Conservation (phyloP, 306 rosid genomes). For the Vigna unguiculata region DNA sequence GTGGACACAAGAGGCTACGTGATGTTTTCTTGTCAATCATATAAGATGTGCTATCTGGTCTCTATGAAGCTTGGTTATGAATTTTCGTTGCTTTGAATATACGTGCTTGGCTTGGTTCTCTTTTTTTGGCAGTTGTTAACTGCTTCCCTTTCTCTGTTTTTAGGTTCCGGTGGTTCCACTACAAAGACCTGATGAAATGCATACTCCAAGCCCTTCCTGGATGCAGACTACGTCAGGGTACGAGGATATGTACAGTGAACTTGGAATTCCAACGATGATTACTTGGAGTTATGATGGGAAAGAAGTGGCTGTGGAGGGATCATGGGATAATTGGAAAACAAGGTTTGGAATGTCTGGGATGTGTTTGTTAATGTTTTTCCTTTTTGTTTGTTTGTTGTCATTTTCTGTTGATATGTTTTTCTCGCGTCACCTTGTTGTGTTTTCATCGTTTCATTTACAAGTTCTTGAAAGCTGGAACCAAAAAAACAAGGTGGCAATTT, state of each 20-base stretch:
- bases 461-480: not conserved
- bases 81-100: conserved; percentile 33
- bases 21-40: conserved; percentile 24
- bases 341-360: conserved; percentile 56
- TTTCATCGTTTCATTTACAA: not conserved
- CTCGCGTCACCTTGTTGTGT: not conserved
- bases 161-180: conserved; percentile 87
- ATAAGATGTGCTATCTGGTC: conserved; percentile 28
- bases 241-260: conserved; percentile 75
- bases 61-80: conserved; percentile 26
- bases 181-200: conserved; percentile 91
- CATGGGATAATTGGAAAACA: conserved; percentile 96
- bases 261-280: conserved; percentile 95
- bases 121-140: conserved; percentile 33
- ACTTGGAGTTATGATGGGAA: conserved; percentile 92
- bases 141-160: conserved; percentile 26
- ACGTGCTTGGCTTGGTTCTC: conserved; percentile 25
- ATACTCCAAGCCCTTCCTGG: conserved; percentile 70
- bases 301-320: conserved; percentile 92
- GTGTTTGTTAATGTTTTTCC: not conserved
- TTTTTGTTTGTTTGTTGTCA: not conserved
- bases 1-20: conserved; percentile 28
- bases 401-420: conserved; percentile 5
- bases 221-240: conserved; percentile 66
- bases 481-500: not conserved